Evolutionary conservation across 257 asterid genomes (phyloP), one percentile per base, ranked within the genome.

Genomic region (Scutellaria minor): DNA sequence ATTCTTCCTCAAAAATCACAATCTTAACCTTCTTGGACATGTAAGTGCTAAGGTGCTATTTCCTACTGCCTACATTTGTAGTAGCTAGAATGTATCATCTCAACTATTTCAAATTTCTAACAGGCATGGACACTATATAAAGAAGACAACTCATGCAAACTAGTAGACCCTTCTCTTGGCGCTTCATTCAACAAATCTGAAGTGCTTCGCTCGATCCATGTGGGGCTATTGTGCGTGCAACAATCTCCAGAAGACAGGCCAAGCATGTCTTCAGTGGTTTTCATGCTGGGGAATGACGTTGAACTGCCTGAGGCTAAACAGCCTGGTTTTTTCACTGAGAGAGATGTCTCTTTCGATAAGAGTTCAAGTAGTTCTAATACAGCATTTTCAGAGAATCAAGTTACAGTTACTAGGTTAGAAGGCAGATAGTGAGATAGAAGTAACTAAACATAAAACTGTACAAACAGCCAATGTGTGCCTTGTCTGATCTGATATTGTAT

Each of bases 51-150:
- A 31, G 37, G 5, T 31, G 37, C 8, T 5, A 20, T 40, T 11
- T 42, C 53, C 53, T 68, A 0, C 2, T n/a, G 24, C 2, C 9
- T 47, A n/a, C 20, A 22, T n/a, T 31, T 3, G 9, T 53, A 2
- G 9, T 35, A 3, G 4, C 10, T 31, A 7, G 39, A 10, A 13
- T 2, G 55, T 1, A 27, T 12, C 10, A 18, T 12, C 37, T 14
- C 8, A 50, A 66, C 3, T 6, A 48, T 5, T 48, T 47, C 31
- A 37, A 20, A 12, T 4, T 18, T 12, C 45, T 22, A 2, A 13
- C 74, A 70, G 66, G 74, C 66, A 56, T 70, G 74, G 74, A 56
- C 6, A 14, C 74, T 70, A 10, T 70, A 42, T 45, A 55, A 56
- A 41, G 74, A 70, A 70, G 56, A 22, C n/a, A 70, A 44, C 14